phyloP scores from a whole-genome alignment of 78 protist genomes.

The Reticulomyxa filosa region DNA sequence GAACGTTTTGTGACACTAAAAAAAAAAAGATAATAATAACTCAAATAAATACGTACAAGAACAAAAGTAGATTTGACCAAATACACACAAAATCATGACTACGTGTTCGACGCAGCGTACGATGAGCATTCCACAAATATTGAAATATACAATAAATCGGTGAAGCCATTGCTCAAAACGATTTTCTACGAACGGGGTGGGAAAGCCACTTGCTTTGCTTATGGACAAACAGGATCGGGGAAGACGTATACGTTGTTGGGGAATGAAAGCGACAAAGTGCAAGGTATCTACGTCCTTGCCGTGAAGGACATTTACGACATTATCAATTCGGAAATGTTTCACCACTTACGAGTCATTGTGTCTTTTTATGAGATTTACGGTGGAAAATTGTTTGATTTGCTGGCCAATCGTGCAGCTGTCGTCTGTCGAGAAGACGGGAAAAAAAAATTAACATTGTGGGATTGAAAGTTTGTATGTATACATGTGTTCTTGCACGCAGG shows the following conservation, averaged over 20 bases:
- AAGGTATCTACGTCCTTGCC: background rate
- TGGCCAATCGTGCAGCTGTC: background rate
- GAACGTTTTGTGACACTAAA: background rate
- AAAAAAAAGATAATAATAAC: background rate
- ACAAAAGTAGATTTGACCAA: background rate
- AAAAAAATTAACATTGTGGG: background rate
- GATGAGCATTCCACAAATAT: too few species aligned
- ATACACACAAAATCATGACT: background rate
- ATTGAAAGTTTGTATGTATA: background rate
- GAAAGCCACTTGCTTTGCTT: constrained; percentile 6
- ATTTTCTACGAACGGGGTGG: background rate
- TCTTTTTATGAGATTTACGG: too few species aligned
- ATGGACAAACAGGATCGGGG: constrained; percentile 11
- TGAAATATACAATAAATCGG: too few species aligned
- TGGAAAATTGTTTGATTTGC: background rate
- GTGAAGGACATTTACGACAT: background rate
- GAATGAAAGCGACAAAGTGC: background rate
- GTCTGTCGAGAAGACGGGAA: constrained; percentile 1
- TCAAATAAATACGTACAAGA: background rate
- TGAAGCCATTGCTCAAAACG: too few species aligned
- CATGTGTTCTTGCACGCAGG: background rate
- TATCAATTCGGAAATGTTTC: background rate
- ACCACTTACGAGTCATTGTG: too few species aligned
- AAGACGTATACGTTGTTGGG: constrained; percentile 13
- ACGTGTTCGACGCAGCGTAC: background rate